Percentiles rank a stretch among this genome's conserved stretches.
phyloP scores from a whole-genome alignment of 345 rosid genomes.

The Pseudoturritis turrita region DNA sequence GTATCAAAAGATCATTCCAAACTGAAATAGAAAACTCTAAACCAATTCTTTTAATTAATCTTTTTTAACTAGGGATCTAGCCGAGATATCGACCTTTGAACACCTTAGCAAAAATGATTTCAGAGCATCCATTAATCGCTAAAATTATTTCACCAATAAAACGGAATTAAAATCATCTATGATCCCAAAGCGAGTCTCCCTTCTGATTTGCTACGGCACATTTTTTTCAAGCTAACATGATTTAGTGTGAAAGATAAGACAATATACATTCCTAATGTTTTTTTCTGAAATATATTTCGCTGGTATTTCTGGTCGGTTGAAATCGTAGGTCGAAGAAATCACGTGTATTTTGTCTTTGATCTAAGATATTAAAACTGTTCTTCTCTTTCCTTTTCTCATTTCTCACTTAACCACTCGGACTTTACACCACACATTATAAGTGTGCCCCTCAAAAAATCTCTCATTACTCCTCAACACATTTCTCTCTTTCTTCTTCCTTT shows the following conservation, averaged over 20 bases:
- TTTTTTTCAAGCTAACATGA: too few species aligned
- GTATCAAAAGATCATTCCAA: too few species aligned
- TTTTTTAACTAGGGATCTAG: too few species aligned
- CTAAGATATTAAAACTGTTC: constrained; percentile 15
- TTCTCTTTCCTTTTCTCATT: constrained; percentile 10
- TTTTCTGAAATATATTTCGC: neutral
- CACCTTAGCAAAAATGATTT: too few species aligned
- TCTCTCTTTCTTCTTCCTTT: constrained; percentile 1
- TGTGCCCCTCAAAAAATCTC: constrained; percentile 11
- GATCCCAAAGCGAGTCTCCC: too few species aligned
- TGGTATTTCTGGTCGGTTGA: constrained; percentile 12
- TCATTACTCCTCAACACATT: neutral
- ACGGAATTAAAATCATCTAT: too few species aligned
- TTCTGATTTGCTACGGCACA: too few species aligned
- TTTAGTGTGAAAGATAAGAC: neutral
- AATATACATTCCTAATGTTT: neutral
- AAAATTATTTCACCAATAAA: too few species aligned
- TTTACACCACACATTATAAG: constrained; percentile 30
- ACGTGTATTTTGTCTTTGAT: constrained; percentile 26
- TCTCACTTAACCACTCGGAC: constrained; percentile 25
- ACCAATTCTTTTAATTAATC: too few species aligned
- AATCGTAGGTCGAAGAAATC: neutral
- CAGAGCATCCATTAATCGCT: too few species aligned
- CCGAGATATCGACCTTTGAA: too few species aligned
- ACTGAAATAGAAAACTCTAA: too few species aligned